Conservation (phyloP, 2,329 filamentous ascomycete genomes). For the Paecilomyces niveus region DNA sequence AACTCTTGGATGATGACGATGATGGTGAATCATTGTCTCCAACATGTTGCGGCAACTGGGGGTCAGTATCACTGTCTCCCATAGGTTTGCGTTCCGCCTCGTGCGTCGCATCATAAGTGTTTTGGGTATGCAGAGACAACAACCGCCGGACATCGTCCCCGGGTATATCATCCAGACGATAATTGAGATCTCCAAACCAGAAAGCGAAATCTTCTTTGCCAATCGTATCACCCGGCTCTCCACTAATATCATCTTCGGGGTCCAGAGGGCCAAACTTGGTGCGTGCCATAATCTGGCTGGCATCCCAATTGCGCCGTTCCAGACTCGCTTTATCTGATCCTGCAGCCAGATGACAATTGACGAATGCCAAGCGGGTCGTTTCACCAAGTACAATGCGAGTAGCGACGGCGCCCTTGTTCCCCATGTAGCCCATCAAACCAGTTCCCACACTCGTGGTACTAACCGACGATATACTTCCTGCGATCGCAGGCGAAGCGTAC, state of each 20-base stretch:
- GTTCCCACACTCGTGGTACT: conserved; percentile 81
- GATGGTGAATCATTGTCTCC: neutral
- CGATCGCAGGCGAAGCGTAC: conserved; percentile 73
- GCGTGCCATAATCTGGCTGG: conserved; percentile 65
- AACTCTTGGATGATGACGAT: neutral
- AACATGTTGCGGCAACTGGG: conserved; percentile 7
- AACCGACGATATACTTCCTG: conserved; percentile 68
- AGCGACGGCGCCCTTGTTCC: conserved; percentile 88
- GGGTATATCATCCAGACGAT: conserved; percentile 78
- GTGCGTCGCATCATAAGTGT: conserved; percentile 61
- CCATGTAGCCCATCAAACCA: conserved; percentile 84
- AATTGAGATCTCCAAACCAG: conserved; percentile 96
- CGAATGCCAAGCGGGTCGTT: conserved; percentile 78
- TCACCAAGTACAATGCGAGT: conserved; percentile 80
- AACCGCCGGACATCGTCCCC: conserved; percentile 84
- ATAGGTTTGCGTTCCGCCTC: conserved; percentile 21
- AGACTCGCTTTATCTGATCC: conserved; percentile 70
- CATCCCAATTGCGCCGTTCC: conserved; percentile 86
- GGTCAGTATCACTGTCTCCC: conserved; percentile 11
- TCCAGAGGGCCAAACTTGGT: conserved; percentile 73
- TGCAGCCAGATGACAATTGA: conserved; percentile 87
- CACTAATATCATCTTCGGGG: conserved; percentile 54
- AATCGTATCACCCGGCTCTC: conserved; percentile 54
- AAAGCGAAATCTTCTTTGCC: conserved; percentile 91
- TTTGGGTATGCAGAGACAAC: conserved; percentile 72